Evolutionary conservation across 2,329 filamentous ascomycete genomes (phyloP), one percentile per base, ranked within the genome.

Genomic region (Coniella lustricola): DNA sequence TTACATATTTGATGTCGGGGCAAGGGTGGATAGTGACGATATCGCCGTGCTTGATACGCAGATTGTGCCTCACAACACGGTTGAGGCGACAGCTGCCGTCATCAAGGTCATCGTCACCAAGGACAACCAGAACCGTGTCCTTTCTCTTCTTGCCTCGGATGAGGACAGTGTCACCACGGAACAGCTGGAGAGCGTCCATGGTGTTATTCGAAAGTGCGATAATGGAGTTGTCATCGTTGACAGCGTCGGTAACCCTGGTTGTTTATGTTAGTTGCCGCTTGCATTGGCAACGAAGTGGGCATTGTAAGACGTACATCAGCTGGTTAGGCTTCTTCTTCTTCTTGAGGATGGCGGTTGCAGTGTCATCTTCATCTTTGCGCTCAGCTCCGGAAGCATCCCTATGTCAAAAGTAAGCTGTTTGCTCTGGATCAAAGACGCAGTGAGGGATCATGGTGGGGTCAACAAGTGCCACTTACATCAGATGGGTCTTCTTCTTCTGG

Each of bases 311-410:
- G 69, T 77, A 95, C 90, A 98, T 95, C 68, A 98, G 74, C 65
- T 91, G 94, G 74, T 98, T 98, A 62, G 90, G 90, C 88, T 98
- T 98, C 90, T 98, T 98, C 86, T 98, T 98, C 81, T 97, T 97
- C 78, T 96, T 97, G 64, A 98, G 81, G 62, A 98, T 98, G 59
- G 93, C 93, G 39, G 93, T 98, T 46, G 93, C 82, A 54, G 85
- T 89, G 66, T 95, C 93, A 68, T 96, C 87, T 62, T 89, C 84
- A 84, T 87, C 79, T 75, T 87, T 93, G 71, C 82, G 79, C 67
- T 95, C 89, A 55, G 87, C 84, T 67, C 90, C 90, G 53, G 90
- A 95, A 66, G 87, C 76, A 71, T 96, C 90, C 73, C 90, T 95
- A 59, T 48, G 59, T n/a, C 3, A 25, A 36, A 47, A 36, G 32